Evolutionary conservation across 2,329 filamentous ascomycete species (phyloP), one percentile per base, ranked within the genome.

Genomic region (Monosporascus sp.): DNA sequence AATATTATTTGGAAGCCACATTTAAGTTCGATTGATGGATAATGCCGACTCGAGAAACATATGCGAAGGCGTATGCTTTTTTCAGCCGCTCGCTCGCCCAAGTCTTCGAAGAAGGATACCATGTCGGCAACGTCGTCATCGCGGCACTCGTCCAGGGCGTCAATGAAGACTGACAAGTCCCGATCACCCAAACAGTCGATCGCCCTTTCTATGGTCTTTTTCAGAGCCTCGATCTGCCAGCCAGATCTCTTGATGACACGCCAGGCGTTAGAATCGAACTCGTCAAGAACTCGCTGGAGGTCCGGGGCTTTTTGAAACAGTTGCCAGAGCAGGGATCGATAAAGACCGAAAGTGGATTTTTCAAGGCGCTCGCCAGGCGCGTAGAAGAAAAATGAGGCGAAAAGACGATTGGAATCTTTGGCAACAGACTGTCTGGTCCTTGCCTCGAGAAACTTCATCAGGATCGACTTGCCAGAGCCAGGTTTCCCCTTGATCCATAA

Each of bases 301-400:
- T 7, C 19, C 8, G 44, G 19, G 19, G 55, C 53, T 44, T 51
- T 22, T 7, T 55, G 47, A 11, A 60, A 17, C 14, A 65, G 46
- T 27, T 65, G 61, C 37, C 56, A 58, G 24, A 59, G 35, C 0
- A 64, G 49, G 1, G 57, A 63, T 2, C 58, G 58, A 14, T 59
- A 49, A 51, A 64, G 56, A 3, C 63, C 63, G 14, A 54, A n/a
- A 7, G 54, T 49, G 8, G 57, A 54, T 17, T 59, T 64, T 41
- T 65, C 62, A 1, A 63, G 56, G 9, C 9, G 8, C 7, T 7
- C 37, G 6, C 62, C 62, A 2, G 59, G 55, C 17, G 58, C 55
- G 37, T 62, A 61, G 45, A 65, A 64, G 43, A 62, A 65, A 46
- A 54, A 60, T 26, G 24, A 26, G 24, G 24, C 24, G 24, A 26